A percentile compares a stretch with the other conserved stretches of the same genome.
Conservation (phyloP, 176 grass and related monocot genomes). For the Alloteropsis semialata region DNA sequence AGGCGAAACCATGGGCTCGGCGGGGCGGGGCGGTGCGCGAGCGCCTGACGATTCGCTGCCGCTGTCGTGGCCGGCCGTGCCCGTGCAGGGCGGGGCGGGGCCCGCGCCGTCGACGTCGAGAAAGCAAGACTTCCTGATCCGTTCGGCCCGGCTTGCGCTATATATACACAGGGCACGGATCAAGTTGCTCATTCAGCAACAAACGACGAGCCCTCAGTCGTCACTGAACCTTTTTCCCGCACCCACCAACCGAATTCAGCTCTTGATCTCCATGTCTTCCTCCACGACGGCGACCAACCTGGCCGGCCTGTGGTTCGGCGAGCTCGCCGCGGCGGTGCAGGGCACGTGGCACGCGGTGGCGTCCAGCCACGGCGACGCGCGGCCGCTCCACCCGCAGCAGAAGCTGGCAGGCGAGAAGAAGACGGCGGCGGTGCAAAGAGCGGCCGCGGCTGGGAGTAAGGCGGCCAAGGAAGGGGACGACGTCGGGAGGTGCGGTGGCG, state of each 20-base stretch:
- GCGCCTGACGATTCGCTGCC: background rate
- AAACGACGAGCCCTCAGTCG: too few relatives aligned
- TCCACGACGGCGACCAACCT: background rate
- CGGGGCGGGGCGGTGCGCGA: background rate
- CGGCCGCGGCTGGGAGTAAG: background rate
- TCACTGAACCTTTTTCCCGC: too few relatives aligned
- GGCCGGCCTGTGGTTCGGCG: constrained; percentile 17
- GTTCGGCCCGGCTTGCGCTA: background rate
- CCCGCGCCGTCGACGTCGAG: background rate
- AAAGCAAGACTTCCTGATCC: background rate
- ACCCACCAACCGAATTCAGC: background rate
- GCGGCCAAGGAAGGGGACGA: background rate
- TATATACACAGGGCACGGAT: background rate
- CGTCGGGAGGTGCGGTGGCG: background rate
- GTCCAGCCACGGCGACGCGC: background rate
- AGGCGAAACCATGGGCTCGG: background rate
- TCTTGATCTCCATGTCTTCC: background rate
- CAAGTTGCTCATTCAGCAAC: too few relatives aligned
- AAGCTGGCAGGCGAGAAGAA: background rate
- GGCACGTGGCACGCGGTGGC: background rate
- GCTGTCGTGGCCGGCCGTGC: background rate
- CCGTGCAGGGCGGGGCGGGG: too few relatives aligned
- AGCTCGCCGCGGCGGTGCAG: constrained; percentile 35
- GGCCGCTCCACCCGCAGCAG: background rate
- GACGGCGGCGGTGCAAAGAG: background rate